These are phyloP conservation scores for Fusarium sp. DNA, from an alignment of 2,329 filamentous ascomycete genomes.

Conservation along the genomic window DNA sequence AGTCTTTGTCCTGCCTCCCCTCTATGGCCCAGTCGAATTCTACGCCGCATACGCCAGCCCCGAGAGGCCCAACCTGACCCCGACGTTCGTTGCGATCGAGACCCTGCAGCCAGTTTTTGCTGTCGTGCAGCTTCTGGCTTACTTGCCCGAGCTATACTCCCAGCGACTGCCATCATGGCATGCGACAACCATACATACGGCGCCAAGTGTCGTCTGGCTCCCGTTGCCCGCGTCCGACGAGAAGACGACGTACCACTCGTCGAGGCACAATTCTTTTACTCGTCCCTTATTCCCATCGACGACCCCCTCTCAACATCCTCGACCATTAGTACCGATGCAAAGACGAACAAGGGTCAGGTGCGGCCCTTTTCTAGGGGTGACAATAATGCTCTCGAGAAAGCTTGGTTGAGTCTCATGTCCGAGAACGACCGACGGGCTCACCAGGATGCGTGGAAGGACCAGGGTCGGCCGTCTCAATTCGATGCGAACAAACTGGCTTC, in stretches of 20 bases:
- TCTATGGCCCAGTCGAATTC: conserved; percentile 34
- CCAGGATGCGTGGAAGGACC: conserved; percentile 44
- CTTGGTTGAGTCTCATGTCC: conserved; percentile 74
- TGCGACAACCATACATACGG: conserved; percentile 65
- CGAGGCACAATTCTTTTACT: conserved; percentile 85
- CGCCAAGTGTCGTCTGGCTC: conserved; percentile 66
- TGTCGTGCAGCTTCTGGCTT: not conserved
- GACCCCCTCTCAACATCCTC: conserved; percentile 80
- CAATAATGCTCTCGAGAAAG: conserved; percentile 81
- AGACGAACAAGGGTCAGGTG: conserved; percentile 68
- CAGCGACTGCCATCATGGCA: conserved; percentile 29
- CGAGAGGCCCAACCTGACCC: conserved; percentile 25
- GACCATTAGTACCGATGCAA: conserved; percentile 62
- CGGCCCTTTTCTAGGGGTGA: conserved; percentile 84
- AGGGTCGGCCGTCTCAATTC: conserved; percentile 12
- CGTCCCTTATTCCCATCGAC: conserved; percentile 83
- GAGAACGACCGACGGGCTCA: conserved; percentile 61
- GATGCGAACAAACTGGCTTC: conserved; percentile 26
- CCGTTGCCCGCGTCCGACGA: conserved; percentile 52
- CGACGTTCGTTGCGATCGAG: conserved; percentile 12
- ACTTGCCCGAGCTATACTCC: conserved; percentile 8
- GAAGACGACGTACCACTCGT: conserved; percentile 67
- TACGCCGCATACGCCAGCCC: conserved; percentile 22
- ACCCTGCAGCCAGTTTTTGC: not conserved
- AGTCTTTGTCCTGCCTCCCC: conserved; percentile 9